Evolutionary conservation across 179 eudicot genomes (phyloP).

Genomic region (Vitellaria paradoxa): DNA sequence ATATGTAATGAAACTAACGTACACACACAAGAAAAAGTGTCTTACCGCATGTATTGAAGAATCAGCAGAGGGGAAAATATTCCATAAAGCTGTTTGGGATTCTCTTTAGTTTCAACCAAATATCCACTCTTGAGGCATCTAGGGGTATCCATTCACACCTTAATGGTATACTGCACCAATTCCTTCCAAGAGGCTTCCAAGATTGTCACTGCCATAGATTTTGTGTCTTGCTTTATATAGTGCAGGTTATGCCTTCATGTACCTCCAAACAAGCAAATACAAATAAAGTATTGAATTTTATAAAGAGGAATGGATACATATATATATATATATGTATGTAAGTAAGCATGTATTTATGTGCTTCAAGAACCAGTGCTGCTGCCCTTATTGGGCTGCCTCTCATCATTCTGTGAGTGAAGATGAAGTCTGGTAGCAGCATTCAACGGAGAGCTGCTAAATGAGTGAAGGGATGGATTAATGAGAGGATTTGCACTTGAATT

Average conservation of each 20-base stretch:
- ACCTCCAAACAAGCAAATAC: neutral
- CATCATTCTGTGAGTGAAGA: constrained; percentile 18
- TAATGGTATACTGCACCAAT: neutral
- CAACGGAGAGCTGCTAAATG: constrained; percentile 1
- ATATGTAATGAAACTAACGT: neutral
- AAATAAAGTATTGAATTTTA: neutral
- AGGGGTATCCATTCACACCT: neutral
- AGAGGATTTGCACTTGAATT: constrained; percentile 19
- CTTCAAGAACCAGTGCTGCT: constrained; percentile 1
- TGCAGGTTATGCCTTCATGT: neutral
- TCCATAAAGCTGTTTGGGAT: neutral
- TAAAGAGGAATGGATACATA: neutral
- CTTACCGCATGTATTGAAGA: constrained; percentile 11
- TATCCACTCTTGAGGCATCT: neutral
- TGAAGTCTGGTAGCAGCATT: constrained; percentile 3
- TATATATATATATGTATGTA: too few species aligned
- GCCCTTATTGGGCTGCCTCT: constrained; percentile 10
- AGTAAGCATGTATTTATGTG: neutral
- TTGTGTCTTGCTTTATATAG: neutral
- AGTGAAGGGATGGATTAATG: constrained; percentile 21
- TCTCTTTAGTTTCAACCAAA: neutral
- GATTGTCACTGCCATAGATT: neutral
- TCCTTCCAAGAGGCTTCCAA: neutral
- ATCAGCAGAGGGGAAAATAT: neutral
- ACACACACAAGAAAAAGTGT: constrained; percentile 4